These are phyloP conservation scores for Penicillium canariense DNA, from an alignment of 495 filamentous ascomycete species.

Conservation along the genomic window DNA sequence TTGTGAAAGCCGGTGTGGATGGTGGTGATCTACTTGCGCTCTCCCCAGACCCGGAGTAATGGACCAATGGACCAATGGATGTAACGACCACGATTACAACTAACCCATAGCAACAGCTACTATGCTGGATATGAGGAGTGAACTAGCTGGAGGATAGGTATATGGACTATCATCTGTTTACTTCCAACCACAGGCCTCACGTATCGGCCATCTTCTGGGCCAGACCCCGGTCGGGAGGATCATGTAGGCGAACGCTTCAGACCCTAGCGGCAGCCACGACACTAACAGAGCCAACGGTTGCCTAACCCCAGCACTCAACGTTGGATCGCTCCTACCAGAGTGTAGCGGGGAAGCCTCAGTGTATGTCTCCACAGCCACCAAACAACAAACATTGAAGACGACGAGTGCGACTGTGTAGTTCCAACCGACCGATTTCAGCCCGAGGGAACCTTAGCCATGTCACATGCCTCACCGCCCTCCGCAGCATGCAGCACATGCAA, in stretches of 20 bases:
- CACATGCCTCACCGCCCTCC: constrained; percentile 13
- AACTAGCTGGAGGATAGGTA: too few species aligned
- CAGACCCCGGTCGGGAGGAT: too few species aligned
- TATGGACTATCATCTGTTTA: too few species aligned
- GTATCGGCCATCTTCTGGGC: not conserved
- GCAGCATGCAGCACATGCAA: constrained; percentile 5
- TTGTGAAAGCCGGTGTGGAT: not conserved
- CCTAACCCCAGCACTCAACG: not conserved
- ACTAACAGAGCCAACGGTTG: not conserved
- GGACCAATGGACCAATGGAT: too few species aligned
- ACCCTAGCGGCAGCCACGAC: not conserved
- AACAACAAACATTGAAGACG: too few species aligned
- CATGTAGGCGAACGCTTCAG: not conserved
- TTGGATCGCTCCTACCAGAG: too few species aligned
- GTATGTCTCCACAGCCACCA: too few species aligned
- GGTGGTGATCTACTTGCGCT: constrained; percentile 2
- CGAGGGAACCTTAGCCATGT: not conserved
- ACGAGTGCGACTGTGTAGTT: not conserved
- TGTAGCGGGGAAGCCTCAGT: too few species aligned
- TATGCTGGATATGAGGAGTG: too few species aligned
- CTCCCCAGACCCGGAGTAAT: not conserved
- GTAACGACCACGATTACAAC: too few species aligned
- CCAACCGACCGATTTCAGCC: not conserved
- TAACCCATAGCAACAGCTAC: too few species aligned
- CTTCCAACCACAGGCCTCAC: too few species aligned